Evolutionary conservation across 768 basidiomycete species (phyloP).

Genomic region (Agaricus sinodeliciosus): DNA sequence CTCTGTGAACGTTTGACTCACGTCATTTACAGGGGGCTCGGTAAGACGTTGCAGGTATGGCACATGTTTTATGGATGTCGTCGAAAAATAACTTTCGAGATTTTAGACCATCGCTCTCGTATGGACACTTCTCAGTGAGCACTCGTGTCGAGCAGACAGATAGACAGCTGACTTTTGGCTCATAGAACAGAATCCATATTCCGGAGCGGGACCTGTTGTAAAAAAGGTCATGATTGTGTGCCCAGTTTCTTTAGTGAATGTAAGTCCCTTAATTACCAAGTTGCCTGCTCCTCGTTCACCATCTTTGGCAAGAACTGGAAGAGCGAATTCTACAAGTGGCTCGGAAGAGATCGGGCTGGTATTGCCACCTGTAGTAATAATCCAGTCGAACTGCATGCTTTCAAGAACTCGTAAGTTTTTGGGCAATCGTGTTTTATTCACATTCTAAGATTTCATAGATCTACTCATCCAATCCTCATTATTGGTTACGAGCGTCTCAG

Average conservation of each 20-base stretch:
- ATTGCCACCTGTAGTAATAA: conserved; percentile 42
- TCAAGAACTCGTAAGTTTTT: conserved; percentile 59
- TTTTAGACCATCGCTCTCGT: conserved; percentile 81
- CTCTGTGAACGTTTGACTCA: neutral
- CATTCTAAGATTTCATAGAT: conserved; percentile 30
- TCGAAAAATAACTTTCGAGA: neutral
- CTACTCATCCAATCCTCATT: conserved; percentile 78
- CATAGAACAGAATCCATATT: conserved; percentile 81
- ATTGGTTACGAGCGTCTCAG: conserved; percentile 93
- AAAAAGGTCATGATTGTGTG: conserved; percentile 90
- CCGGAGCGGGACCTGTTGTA: conserved; percentile 43
- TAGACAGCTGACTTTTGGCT: neutral
- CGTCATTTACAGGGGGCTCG: conserved; percentile 63
- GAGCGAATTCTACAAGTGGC: conserved; percentile 94
- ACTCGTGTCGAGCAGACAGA: neutral
- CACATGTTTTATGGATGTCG: neutral
- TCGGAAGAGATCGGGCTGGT: conserved; percentile 43
- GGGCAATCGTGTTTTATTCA: neutral
- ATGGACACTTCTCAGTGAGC: conserved; percentile 86
- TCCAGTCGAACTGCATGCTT: conserved; percentile 53
- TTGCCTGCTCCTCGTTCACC: conserved; percentile 6
- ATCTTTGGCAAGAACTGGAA: conserved; percentile 73
- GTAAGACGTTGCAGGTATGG: conserved; percentile 83
- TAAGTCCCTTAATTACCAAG: conserved; percentile 27
- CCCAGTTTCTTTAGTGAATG: conserved; percentile 84